These are phyloP conservation scores for Rhododendron kiyosumense DNA, from an alignment of 148 eudicot genomes.

Conservation along the genomic window DNA sequence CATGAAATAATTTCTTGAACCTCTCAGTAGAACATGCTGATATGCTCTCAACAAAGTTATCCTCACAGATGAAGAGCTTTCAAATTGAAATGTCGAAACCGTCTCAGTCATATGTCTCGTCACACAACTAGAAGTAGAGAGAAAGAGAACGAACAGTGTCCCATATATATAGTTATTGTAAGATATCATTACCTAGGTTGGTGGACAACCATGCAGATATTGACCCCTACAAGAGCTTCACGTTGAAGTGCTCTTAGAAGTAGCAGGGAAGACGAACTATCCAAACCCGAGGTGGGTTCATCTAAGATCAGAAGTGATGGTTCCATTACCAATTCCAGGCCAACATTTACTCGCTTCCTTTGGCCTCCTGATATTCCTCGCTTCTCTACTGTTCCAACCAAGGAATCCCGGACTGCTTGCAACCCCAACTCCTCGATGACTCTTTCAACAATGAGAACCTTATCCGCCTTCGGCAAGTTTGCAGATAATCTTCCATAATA, in stretches of 20 bases:
- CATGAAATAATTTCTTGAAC: neutral
- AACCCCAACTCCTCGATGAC: constrained; percentile 43
- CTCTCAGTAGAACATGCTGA: neutral
- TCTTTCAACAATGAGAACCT: constrained; percentile 44
- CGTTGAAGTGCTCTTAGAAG: constrained; percentile 46
- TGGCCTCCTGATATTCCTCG: constrained; percentile 54
- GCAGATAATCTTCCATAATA: constrained; percentile 31
- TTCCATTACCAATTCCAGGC: constrained; percentile 50
- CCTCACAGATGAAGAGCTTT: neutral
- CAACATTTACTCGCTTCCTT: constrained; percentile 48
- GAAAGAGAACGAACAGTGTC: neutral
- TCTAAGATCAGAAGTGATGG: constrained; percentile 47
- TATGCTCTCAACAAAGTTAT: neutral
- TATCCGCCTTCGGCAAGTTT: constrained; percentile 34
- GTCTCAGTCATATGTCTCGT: neutral
- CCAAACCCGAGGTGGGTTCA: constrained; percentile 55
- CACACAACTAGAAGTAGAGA: neutral
- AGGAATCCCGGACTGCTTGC: constrained; percentile 33
- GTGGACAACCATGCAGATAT: constrained; percentile 48
- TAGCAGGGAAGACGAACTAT: constrained; percentile 44
- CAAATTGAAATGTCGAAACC: neutral
- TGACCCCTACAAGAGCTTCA: constrained; percentile 50
- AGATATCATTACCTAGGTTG: constrained; percentile 39
- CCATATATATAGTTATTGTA: neutral
- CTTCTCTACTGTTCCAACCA: constrained; percentile 52